Percentiles rank a stretch among this genome's conserved stretches.
Evolutionary conservation across 768 basidiomycete genomes (phyloP).

Genomic region (Auricularia sp.): DNA sequence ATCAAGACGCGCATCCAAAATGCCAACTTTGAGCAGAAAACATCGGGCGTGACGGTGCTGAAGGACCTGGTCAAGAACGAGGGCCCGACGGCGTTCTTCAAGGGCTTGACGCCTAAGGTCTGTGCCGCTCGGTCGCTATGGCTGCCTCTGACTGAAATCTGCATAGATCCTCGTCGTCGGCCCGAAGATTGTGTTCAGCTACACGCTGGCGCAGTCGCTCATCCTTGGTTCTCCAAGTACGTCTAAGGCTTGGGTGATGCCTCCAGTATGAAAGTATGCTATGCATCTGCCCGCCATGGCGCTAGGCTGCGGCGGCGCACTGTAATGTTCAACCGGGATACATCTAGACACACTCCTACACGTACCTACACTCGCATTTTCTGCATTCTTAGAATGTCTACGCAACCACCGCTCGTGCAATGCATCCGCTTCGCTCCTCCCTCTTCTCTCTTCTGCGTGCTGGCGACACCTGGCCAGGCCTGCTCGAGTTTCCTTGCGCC

Average conservation of each 20-base stretch:
- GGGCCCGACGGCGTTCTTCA: slow-evolving; percentile 79
- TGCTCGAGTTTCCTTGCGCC: no score
- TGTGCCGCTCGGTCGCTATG: slow-evolving; percentile 7
- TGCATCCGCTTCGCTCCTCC: no score
- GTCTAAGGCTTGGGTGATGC: slow-evolving; percentile 30
- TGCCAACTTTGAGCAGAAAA: slow-evolving; percentile 88
- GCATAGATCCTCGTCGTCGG: slow-evolving; percentile 88
- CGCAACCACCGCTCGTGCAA: no score
- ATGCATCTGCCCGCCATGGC: background rate
- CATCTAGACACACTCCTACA: no score
- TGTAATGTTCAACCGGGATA: no score
- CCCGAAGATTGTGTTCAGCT: slow-evolving; percentile 96
- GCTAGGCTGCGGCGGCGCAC: background rate
- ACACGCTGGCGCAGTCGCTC: slow-evolving; percentile 90
- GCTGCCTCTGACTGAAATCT: background rate
- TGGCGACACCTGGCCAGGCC: no score
- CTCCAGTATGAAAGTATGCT: background rate
- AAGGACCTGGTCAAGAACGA: slow-evolving; percentile 82
- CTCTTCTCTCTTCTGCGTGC: no score
- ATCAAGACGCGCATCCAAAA: slow-evolving; percentile 98
- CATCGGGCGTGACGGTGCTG: slow-evolving; percentile 68
- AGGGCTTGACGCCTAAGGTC: slow-evolving; percentile 95
- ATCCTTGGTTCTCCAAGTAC: slow-evolving; percentile 84
- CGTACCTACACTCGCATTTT: no score
- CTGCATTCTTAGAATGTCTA: no score